A percentile compares a stretch with the other conserved stretches of the same genome.
phyloP scores from a whole-genome alignment of 108 stramenopile genomes.

The Stephanodiscus triporus region DNA sequence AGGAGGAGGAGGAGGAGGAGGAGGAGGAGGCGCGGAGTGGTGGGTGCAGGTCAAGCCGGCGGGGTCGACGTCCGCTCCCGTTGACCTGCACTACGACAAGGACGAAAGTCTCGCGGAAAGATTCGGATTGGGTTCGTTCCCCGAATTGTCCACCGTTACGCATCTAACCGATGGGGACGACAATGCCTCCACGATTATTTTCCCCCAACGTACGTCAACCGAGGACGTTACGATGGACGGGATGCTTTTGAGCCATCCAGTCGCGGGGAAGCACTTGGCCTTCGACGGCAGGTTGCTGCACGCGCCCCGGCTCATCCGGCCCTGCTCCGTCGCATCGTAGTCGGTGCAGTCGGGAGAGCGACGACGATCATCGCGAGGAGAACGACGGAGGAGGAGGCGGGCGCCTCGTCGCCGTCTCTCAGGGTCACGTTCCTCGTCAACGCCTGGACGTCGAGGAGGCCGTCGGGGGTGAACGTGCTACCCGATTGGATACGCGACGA shows the following conservation, averaged over 20 bases:
- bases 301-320: slow-evolving; percentile 72
- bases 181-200: slow-evolving; percentile 66
- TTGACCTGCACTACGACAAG: slow-evolving; percentile 92
- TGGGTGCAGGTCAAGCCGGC: slow-evolving; percentile 84
- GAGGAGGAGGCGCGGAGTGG: slow-evolving; percentile 70
- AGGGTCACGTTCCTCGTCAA: slow-evolving; percentile 93
- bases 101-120: slow-evolving; percentile 85
- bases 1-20: neutral
- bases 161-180: slow-evolving; percentile 63
- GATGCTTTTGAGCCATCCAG: slow-evolving; percentile 72
- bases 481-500: slow-evolving; percentile 35
- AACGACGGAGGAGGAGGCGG: neutral
- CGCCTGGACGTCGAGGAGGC: slow-evolving; percentile 72
- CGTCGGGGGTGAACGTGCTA: slow-evolving; percentile 60
- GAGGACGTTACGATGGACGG: slow-evolving; percentile 59
- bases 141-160: slow-evolving; percentile 83
- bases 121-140: slow-evolving; percentile 85
- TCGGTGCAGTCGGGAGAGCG: neutral
- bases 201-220: slow-evolving; percentile 72
- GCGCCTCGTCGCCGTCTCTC: slow-evolving; percentile 15
- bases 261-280: slow-evolving; percentile 78
- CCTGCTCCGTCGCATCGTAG: slow-evolving; percentile 13
- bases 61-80: slow-evolving; percentile 38
- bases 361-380: neutral
- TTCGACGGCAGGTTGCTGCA: slow-evolving; percentile 92